A percentile compares a stretch with the other conserved stretches of the same genome.
These are phyloP conservation scores for Mucor saturninus DNA, from an alignment of 371 early-diverging fungal genomes.

Conservation along the genomic window DNA sequence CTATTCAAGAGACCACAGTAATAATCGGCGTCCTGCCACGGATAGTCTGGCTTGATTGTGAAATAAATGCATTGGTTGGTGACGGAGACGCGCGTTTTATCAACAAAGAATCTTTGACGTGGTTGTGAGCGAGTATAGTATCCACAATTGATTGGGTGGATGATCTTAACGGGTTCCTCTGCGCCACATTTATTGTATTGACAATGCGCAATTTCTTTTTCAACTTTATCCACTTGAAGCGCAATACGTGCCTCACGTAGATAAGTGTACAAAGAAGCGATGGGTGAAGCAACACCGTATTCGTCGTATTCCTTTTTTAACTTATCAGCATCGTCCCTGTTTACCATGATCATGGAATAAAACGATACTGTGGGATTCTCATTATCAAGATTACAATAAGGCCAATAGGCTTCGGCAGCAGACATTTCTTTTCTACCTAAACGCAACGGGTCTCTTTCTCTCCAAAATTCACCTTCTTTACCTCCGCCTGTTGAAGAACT, in stretches of 20 bases:
- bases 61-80: conserved; percentile 71
- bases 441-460: conserved; percentile 56
- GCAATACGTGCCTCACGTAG: conserved; percentile 47
- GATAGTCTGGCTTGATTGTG: conserved; percentile 40
- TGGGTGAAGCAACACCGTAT: conserved; percentile 23
- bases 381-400: conserved; percentile 26
- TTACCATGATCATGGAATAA: conserved; percentile 62
- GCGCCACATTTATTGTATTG: conserved; percentile 62
- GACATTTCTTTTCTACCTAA: conserved; percentile 63
- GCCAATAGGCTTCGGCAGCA: conserved; percentile 65
- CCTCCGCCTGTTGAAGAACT: conserved; percentile 21
- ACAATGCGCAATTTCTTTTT: conserved; percentile 55
- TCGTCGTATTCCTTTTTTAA: conserved; percentile 41
- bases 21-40: conserved; percentile 40
- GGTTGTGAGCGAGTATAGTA: conserved; percentile 66
- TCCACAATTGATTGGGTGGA: conserved; percentile 72
- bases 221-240: conserved; percentile 46
- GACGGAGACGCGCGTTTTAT: conserved; percentile 38
- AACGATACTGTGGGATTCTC: conserved; percentile 21
- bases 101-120: conserved; percentile 64
- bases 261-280: conserved; percentile 43
- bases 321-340: conserved; percentile 56
- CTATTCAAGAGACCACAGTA: conserved; percentile 65
- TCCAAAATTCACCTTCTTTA: conserved; percentile 66
- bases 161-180: conserved; percentile 58